Evolutionary conservation across 805 yeast genomes (phyloP).

Genomic region (Candida cerambycidarum): DNA sequence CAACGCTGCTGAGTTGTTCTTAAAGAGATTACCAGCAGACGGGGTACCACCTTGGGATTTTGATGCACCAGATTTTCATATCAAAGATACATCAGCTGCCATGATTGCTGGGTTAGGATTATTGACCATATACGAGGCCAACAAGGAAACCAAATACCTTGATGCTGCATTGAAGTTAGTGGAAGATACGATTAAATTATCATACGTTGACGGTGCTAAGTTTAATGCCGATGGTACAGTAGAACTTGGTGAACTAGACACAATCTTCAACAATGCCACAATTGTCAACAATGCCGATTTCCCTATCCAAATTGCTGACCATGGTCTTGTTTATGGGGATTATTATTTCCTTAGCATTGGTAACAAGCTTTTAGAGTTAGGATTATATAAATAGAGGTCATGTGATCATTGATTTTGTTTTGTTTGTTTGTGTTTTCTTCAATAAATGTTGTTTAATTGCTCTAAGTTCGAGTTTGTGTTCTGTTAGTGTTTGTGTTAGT

Average conservation of each 20-base stretch:
- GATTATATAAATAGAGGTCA: constrained; percentile 14
- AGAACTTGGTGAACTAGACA: constrained; percentile 19
- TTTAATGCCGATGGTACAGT: constrained; percentile 4
- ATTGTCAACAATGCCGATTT: constrained; percentile 24
- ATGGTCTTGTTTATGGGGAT: constrained; percentile 31
- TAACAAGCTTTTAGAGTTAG: constrained; percentile 25
- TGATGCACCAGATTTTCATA: constrained; percentile 23
- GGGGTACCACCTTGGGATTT: constrained; percentile 28
- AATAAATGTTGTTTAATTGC: no score
- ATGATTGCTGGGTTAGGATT: constrained; percentile 28
- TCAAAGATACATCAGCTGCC: constrained; percentile 26
- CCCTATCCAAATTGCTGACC: constrained; percentile 14
- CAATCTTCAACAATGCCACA: constrained; percentile 24
- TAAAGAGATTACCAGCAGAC: constrained; percentile 21
- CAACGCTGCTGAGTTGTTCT: constrained; percentile 21
- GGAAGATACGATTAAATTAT: constrained; percentile 14
- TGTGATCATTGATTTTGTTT: no score
- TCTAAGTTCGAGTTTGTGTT: no score
- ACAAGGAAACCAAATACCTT: constrained; percentile 17
- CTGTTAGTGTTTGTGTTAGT: no score
- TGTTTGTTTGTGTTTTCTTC: no score
- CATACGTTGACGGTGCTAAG: constrained; percentile 8
- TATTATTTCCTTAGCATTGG: constrained; percentile 28
- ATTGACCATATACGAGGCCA: constrained; percentile 18
- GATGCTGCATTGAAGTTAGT: constrained; percentile 18